A percentile compares a stretch with the other conserved stretches of the same genome.
phyloP scores from a whole-genome alignment of 495 filamentous ascomycete genomes.

The Tirmania nivea region DNA sequence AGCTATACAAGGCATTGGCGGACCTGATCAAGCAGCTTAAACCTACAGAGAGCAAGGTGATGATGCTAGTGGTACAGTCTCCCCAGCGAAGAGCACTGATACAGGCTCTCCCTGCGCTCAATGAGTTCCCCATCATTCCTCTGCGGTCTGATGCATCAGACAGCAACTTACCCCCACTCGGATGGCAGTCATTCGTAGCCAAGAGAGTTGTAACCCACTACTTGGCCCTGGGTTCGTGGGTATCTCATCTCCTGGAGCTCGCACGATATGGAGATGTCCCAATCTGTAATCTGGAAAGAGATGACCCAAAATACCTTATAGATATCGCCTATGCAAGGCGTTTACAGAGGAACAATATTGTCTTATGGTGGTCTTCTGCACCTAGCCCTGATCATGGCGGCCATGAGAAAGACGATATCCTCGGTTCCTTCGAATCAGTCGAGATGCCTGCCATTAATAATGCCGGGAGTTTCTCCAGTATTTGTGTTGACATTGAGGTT shows the following conservation, averaged over 20 bases:
- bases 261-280: constrained; percentile 86
- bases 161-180: constrained; percentile 68
- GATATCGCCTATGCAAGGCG: constrained; percentile 87
- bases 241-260: constrained; percentile 64
- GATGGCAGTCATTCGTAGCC: constrained; percentile 81
- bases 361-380: constrained; percentile 90
- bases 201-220: constrained; percentile 74
- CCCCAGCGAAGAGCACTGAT: constrained; percentile 58
- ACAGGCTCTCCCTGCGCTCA: constrained; percentile 66
- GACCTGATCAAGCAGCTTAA: constrained; percentile 72
- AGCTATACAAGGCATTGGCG: constrained; percentile 64
- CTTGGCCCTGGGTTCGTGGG: constrained; percentile 74
- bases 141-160: constrained; percentile 66
- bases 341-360: constrained; percentile 74
- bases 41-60: constrained; percentile 57
- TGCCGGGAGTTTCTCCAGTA: constrained; percentile 79
- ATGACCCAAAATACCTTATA: constrained; percentile 84
- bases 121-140: constrained; percentile 62
- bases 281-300: constrained; percentile 80
- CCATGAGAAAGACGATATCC: constrained; percentile 80
- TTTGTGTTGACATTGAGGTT: constrained; percentile 88
- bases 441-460: constrained; percentile 86
- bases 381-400: constrained; percentile 86
- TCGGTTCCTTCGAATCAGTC: constrained; percentile 65
- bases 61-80: constrained; percentile 74